Evolutionary conservation across 1,139 yeast species (phyloP).

Genomic region (Scheffersomyces illinoinensis): DNA sequence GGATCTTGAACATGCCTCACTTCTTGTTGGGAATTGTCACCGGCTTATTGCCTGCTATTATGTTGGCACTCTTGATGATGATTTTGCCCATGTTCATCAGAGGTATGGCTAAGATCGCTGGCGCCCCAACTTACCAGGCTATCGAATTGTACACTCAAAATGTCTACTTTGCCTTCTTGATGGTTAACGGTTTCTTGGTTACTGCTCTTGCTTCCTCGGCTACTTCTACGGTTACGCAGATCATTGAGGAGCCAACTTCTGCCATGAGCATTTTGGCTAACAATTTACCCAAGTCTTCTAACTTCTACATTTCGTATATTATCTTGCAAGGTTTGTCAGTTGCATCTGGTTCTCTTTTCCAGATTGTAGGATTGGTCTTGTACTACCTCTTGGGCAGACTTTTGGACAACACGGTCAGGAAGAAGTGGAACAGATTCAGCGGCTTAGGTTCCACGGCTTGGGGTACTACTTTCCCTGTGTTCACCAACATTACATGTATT

Average conservation of each 20-base stretch:
- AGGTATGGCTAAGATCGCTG: conserved; percentile 64
- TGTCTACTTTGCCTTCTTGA: conserved; percentile 71
- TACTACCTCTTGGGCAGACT: conserved; percentile 68
- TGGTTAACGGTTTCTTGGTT: conserved; percentile 69
- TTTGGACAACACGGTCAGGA: conserved; percentile 81
- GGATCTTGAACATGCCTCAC: conserved; percentile 68
- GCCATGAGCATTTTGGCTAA: conserved; percentile 72
- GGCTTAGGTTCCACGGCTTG: conserved; percentile 65
- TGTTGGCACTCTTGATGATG: conserved; percentile 81
- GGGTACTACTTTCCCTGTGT: conserved; percentile 89
- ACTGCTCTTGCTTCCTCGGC: conserved; percentile 74
- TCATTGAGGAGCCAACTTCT: conserved; percentile 60
- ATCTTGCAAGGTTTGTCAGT: conserved; percentile 81
- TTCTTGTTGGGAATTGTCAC: conserved; percentile 77
- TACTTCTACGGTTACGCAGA: conserved; percentile 67
- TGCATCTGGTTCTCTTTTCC: conserved; percentile 79
- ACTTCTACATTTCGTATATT: conserved; percentile 74
- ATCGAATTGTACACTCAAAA: conserved; percentile 75
- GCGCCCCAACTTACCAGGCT: conserved; percentile 62
- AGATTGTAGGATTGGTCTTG: conserved; percentile 69
- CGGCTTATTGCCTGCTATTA: conserved; percentile 80
- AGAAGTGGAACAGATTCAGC: conserved; percentile 76
- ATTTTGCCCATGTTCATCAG: conserved; percentile 73
- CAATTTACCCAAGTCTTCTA: conserved; percentile 86
- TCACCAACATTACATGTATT: conserved; percentile 81